A percentile compares a stretch with the other conserved stretches of the same genome.
phyloP scores from a whole-genome alignment of 768 basidiomycete genomes.

The Trametes maxima region DNA sequence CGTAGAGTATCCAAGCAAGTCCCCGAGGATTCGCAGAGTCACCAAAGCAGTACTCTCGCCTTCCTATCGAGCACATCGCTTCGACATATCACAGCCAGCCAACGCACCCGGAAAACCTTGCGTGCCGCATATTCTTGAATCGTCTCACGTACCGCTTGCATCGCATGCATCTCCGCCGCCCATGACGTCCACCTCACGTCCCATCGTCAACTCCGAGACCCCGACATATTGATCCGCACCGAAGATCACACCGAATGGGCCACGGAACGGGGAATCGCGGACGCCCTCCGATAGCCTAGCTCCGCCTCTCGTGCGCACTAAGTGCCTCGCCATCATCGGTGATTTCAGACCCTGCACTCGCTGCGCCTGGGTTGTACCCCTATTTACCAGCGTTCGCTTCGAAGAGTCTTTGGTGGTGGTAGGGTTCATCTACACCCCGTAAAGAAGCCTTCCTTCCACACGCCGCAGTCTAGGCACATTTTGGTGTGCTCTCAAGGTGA shows the following conservation, averaged over 20 bases:
- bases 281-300: constrained; percentile 58
- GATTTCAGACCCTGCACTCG: constrained; percentile 58
- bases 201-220: constrained; percentile 41
- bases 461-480: no score
- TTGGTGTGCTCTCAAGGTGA: no score
- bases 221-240: constrained; percentile 66
- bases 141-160: not conserved
- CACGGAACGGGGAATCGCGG: constrained; percentile 43
- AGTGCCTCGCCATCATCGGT: constrained; percentile 53
- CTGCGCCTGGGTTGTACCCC: constrained; percentile 9
- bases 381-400: constrained; percentile 27
- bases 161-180: constrained; percentile 19
- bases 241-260: constrained; percentile 65
- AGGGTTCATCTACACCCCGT: no score
- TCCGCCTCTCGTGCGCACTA: not conserved
- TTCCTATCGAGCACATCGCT: not conserved
- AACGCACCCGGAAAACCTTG: not conserved
- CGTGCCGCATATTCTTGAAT: not conserved
- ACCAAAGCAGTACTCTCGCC: not conserved
- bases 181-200: constrained; percentile 7
- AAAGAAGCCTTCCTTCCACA: no score
- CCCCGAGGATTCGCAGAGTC: not conserved
- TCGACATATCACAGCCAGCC: not conserved
- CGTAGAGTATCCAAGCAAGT: not conserved
- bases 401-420: no score